Evolutionary conservation across 129 eudicot species (phyloP).

Genomic region (Kitagawia praeruptora): DNA sequence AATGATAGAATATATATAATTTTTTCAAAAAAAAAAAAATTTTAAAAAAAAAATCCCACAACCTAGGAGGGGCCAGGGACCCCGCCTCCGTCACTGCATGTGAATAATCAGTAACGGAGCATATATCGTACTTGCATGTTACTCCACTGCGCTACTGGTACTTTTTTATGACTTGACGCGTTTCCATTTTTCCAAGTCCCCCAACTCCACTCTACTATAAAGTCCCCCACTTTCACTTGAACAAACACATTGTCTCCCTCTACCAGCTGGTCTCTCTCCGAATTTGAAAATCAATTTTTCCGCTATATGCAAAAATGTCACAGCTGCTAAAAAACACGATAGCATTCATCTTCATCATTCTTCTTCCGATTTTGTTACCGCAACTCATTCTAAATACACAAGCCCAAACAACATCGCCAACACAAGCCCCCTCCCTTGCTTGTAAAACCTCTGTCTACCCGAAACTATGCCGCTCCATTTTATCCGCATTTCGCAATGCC

Average conservation of each 20-base stretch:
- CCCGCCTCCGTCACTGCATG: no score
- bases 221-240: background rate
- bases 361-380: background rate
- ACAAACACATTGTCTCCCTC: background rate
- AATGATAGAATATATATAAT: no score
- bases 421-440: constrained; percentile 2
- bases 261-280: background rate
- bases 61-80: no score
- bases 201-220: background rate
- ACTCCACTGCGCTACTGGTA: background rate
- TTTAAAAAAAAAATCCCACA: no score
- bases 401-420: background rate
- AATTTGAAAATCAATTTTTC: background rate
- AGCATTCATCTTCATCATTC: background rate
- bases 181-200: background rate
- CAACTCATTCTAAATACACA: background rate
- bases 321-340: background rate
- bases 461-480: background rate
- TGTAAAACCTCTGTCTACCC: constrained; percentile 4
- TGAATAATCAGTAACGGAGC: background rate
- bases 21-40: no score
- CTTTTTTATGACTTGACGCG: background rate
- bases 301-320: background rate
- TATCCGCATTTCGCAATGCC: background rate
- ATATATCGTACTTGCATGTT: constrained; percentile 3